Evolutionary conservation across 1,139 yeast species (phyloP), one percentile per base, ranked within the genome.

Genomic region (Hemisphaericaspora xylofermentans): DNA sequence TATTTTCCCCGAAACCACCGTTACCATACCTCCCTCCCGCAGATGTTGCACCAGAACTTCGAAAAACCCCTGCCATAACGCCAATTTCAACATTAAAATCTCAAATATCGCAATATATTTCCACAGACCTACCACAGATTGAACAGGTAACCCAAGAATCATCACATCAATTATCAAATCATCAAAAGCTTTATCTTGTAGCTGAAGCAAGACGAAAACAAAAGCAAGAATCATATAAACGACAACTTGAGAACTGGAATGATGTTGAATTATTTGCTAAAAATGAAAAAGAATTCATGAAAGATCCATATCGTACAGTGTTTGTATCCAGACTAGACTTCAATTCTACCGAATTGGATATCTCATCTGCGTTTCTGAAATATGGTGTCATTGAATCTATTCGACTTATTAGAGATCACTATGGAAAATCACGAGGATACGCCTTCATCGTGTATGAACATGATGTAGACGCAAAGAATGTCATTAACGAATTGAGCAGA

Each of bases 401-500:
- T 1, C 68, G 91, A 19, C 73, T 89, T 2, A 86, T 89, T 1
- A 64, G 88, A 48, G 85, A 85, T 53, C 57, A 55, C 2, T 54
- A 68, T 0, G 76, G 77, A 24, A 75, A 77, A 48, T 78, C 94
- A 1, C 68, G 80, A 44, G 98, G 98, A 0, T 93, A 93, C 57
- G 98, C 87, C 1, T 93, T 93, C 58, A 68, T 91, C 2, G 84
- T 84, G 4, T 91, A 78, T 60, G 83, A 78, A 52, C 68, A 72
- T 36, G 84, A 76, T 41, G 54, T 61, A 14, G 86, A 78, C 52
- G 84, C 85, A 47, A 73, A 70, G 44, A 60, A 44, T 47, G 89
- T 94, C 12, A 71, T 76, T n/a, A 67, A 72, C 26, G 81, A 74
- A 30, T 74, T 79, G 27, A 78, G 83, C 24, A 80, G 88, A 1